A percentile compares a stretch with the other conserved stretches of the same genome.
Conservation (phyloP, 148 eudicot species). For the Rheum nobile region DNA sequence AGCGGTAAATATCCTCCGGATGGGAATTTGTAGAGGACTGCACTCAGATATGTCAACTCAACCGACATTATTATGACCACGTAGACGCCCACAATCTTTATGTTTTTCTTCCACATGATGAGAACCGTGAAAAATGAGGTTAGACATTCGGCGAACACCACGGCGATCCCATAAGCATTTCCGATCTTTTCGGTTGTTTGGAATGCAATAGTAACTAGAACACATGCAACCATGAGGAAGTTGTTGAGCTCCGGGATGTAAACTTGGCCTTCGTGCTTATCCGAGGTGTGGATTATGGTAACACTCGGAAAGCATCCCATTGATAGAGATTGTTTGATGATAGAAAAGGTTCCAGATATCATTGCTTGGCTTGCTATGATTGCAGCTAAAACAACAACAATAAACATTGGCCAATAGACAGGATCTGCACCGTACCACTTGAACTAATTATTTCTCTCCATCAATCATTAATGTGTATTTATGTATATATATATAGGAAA, state of each 20-base stretch:
- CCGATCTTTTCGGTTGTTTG: conserved; percentile 38
- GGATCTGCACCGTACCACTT: conserved; percentile 17
- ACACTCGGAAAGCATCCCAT: conserved; percentile 50
- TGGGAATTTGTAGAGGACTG: conserved; percentile 62
- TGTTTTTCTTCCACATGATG: conserved; percentile 58
- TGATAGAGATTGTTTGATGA: conserved; percentile 45
- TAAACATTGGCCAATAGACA: conserved; percentile 54
- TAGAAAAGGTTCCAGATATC: conserved; percentile 48
- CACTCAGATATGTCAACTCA: conserved; percentile 40
- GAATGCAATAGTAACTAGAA: conserved; percentile 29
- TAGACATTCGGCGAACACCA: conserved; percentile 52
- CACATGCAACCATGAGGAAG: conserved; percentile 38
- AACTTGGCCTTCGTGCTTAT: conserved; percentile 41
- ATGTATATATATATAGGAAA: too few species aligned
- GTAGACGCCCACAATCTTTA: conserved; percentile 23
- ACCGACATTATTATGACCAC: conserved; percentile 26
- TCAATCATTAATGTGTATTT: too few species aligned
- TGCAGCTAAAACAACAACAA: conserved; percentile 41
- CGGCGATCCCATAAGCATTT: conserved; percentile 50
- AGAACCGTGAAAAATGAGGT: conserved; percentile 45
- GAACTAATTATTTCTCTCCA: too few species aligned
- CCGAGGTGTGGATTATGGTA: conserved; percentile 38
- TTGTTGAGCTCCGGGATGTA: conserved; percentile 42
- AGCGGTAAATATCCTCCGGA: conserved; percentile 64
- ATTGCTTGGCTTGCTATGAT: conserved; percentile 54